These are phyloP conservation scores for Colletotrichum gloeosporioides DNA, from an alignment of 2,329 filamentous ascomycete genomes.

Conservation along the genomic window DNA sequence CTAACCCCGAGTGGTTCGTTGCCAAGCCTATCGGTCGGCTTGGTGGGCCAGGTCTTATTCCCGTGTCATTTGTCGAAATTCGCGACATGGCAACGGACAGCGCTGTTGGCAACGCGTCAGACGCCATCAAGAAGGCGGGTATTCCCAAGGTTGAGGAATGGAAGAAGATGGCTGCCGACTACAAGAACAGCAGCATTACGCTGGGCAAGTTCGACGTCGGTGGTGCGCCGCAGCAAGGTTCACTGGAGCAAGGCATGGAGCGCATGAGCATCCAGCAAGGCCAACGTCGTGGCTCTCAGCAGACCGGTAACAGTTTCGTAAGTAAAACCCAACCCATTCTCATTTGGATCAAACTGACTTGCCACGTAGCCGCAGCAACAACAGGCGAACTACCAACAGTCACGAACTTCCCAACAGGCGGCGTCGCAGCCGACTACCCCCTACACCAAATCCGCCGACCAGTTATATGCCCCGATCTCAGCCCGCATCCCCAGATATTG, in stretches of 20 bases:
- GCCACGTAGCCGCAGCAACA: conserved; percentile 9
- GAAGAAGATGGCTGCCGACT: conserved; percentile 99
- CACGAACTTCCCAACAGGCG: conserved; percentile 32
- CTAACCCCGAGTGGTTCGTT: conserved; percentile 98
- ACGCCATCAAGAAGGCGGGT: conserved; percentile 85
- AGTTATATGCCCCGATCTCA: conserved; percentile 76
- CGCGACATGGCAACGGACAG: conserved; percentile 90
- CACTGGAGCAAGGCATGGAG: conserved; percentile 75
- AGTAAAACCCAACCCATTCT: conserved; percentile 29
- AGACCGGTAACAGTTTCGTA: conserved; percentile 54
- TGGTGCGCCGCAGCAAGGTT: conserved; percentile 41
- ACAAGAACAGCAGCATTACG: conserved; percentile 98
- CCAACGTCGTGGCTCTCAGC: conserved; percentile 41
- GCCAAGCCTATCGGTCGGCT: conserved; percentile 97
- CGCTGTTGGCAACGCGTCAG: conserved; percentile 80
- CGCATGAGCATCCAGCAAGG: conserved; percentile 77
- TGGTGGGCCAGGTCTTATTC: conserved; percentile 94
- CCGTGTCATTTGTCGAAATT: conserved; percentile 96
- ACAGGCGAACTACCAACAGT: conserved; percentile 30
- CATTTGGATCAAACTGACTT: background rate
- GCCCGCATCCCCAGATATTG: conserved; percentile 92
- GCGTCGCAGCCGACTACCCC: conserved; percentile 46
- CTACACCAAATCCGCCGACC: conserved; percentile 48
- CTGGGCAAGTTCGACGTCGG: conserved; percentile 83
- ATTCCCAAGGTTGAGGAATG: conserved; percentile 97